Conservation (phyloP, 768 basidiomycete genomes). For the Lactarius hengduanensis region DNA sequence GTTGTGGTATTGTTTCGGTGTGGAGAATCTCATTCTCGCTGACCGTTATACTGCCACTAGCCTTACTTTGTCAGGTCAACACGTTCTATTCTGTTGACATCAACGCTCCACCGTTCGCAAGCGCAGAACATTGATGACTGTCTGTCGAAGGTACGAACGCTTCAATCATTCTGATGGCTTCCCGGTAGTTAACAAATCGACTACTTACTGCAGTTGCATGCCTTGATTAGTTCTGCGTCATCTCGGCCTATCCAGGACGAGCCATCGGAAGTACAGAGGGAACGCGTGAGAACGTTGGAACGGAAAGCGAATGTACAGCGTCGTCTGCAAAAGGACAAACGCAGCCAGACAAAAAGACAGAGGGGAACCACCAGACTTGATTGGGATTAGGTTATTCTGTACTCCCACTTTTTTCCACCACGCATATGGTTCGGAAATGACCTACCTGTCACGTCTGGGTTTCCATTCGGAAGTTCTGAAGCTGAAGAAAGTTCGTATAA, state of each 20-base stretch:
- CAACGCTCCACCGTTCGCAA: conserved; percentile 71
- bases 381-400: conserved; percentile 22
- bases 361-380: conserved; percentile 32
- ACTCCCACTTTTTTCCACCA: neutral
- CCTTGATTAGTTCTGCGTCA: conserved; percentile 49
- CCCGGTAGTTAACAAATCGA: conserved; percentile 7
- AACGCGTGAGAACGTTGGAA: conserved; percentile 48
- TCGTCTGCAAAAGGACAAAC: conserved; percentile 50
- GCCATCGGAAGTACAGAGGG: conserved; percentile 54
- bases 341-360: conserved; percentile 49
- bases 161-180: conserved; percentile 31
- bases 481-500: neutral
- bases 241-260: conserved; percentile 49
- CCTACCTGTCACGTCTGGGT: neutral
- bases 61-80: conserved; percentile 67
- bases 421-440: conserved; percentile 10
- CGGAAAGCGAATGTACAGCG: conserved; percentile 48
- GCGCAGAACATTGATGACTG: conserved; percentile 73
- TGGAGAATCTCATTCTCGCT: neutral
- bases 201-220: conserved; percentile 47
- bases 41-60: conserved; percentile 46
- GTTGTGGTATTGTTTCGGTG: conserved; percentile 31
- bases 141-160: conserved; percentile 52
- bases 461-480: conserved; percentile 4
- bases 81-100: conserved; percentile 65